phyloP scores from a whole-genome alignment of 2,329 filamentous ascomycete genomes.

The Curvularia eragrostidis region DNA sequence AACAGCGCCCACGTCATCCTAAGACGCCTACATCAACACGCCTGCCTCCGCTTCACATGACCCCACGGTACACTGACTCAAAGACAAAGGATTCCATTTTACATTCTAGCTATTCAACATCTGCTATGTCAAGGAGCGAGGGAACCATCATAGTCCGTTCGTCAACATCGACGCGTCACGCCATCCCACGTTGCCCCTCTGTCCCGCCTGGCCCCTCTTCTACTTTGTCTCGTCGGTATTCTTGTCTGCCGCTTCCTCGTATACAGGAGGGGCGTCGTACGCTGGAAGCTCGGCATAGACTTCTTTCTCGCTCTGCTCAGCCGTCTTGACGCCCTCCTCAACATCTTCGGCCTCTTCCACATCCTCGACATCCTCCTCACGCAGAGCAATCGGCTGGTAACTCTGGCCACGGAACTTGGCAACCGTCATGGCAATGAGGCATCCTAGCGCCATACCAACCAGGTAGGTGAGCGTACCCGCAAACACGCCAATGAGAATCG shows the following conservation, averaged over 20 bases:
- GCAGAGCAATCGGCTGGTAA: constrained; percentile 45
- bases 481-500: constrained; percentile 71
- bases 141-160: constrained; percentile 6
- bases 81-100: constrained; percentile 18
- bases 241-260: constrained; percentile 40
- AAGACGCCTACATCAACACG: background rate
- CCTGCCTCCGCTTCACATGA: background rate
- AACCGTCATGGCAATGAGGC: constrained; percentile 66
- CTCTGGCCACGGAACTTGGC: constrained; percentile 60
- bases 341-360: constrained; percentile 30
- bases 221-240: constrained; percentile 31
- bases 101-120: constrained; percentile 5
- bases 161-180: constrained; percentile 3
- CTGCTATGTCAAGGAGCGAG: constrained; percentile 2
- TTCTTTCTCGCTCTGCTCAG: constrained; percentile 40
- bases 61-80: background rate
- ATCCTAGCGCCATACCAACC: constrained; percentile 71
- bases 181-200: background rate
- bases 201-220: background rate
- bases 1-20: background rate
- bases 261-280: constrained; percentile 50
- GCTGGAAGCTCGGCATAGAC: constrained; percentile 45
- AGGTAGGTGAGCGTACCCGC: constrained; percentile 72
- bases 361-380: constrained; percentile 42
- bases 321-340: constrained; percentile 24